Percentiles rank a stretch among this genome's conserved stretches.
These are phyloP conservation scores for Colletotrichum incanum DNA, from an alignment of 2,329 filamentous ascomycete species.

Conservation along the genomic window DNA sequence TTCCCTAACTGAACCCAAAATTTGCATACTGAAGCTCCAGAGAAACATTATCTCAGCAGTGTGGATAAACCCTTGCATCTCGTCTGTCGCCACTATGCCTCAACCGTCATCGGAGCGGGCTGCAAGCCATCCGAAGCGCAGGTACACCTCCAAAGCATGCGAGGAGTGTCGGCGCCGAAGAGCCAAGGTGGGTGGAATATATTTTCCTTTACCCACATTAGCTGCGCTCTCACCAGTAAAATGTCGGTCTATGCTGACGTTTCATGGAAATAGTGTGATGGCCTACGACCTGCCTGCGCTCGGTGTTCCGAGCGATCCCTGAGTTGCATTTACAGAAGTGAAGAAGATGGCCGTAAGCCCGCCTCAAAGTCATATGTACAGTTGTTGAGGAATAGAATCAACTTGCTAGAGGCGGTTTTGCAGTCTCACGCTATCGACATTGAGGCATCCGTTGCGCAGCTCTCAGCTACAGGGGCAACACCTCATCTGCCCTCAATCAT, in stretches of 20 bases:
- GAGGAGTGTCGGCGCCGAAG: slow-evolving; percentile 55
- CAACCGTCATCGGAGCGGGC: slow-evolving; percentile 35
- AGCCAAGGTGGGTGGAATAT: slow-evolving; percentile 50
- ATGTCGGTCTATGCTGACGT: slow-evolving; percentile 6
- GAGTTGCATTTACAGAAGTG: slow-evolving; percentile 50
- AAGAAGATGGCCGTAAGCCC: slow-evolving; percentile 54
- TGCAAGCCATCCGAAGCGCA: slow-evolving; percentile 38
- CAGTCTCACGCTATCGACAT: slow-evolving; percentile 50
- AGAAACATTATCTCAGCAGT: background rate
- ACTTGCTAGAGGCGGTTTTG: slow-evolving; percentile 51
- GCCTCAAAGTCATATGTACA: slow-evolving; percentile 55
- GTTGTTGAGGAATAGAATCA: slow-evolving; percentile 52
- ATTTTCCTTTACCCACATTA: background rate
- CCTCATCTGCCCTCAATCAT: slow-evolving; percentile 24
- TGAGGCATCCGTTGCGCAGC: slow-evolving; percentile 47
- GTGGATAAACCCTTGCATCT: slow-evolving; percentile 26
- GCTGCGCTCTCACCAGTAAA: too few species aligned
- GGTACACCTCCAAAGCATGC: slow-evolving; percentile 51
- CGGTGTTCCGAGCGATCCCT: slow-evolving; percentile 51
- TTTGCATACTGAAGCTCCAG: background rate
- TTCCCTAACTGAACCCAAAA: background rate
- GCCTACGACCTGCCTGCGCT: slow-evolving; percentile 50
- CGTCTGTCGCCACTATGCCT: slow-evolving; percentile 21
- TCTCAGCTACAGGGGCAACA: slow-evolving; percentile 14
- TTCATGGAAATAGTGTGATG: slow-evolving; percentile 51